phyloP scores from a whole-genome alignment of 1,284 basidiomycete genomes.

The Ceratobasidium sp. region DNA sequence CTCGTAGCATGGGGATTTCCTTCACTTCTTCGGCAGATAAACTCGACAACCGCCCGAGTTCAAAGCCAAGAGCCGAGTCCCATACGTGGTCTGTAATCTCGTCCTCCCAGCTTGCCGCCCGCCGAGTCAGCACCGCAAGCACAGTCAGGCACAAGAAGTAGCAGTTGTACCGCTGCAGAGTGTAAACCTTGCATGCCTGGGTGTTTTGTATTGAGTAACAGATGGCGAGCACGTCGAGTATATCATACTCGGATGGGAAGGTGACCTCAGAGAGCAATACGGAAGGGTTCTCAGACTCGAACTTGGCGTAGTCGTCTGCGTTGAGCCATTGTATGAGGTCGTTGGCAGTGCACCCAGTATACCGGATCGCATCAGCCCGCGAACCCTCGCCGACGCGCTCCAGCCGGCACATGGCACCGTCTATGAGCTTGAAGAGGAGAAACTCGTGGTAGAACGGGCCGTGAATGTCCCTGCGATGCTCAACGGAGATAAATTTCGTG shows the following conservation, averaged over 20 bases:
- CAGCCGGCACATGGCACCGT: not conserved
- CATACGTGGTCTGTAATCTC: no score
- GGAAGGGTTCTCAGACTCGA: not conserved
- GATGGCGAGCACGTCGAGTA: constrained; percentile 14
- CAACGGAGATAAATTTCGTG: not conserved
- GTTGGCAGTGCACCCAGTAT: not conserved
- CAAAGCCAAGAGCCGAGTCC: no score
- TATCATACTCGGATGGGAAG: not conserved
- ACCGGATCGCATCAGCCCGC: not conserved
- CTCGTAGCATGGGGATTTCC: no score
- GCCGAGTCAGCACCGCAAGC: no score
- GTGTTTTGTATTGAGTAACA: constrained; percentile 9
- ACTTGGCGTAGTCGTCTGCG: not conserved
- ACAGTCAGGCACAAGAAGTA: no score
- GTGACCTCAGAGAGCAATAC: not conserved
- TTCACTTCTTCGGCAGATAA: no score
- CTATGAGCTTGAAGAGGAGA: not conserved
- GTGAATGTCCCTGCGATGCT: not conserved
- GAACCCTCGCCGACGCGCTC: constrained; percentile 17
- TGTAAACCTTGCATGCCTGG: not conserved
- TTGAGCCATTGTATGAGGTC: not conserved
- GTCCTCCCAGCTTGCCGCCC: no score
- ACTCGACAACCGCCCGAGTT: no score
- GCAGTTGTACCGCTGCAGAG: no score
- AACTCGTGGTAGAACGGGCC: constrained; percentile 1